Conservation (phyloP, 2,329 filamentous ascomycete species). For the Myriosclerotinia scirpicola region DNA sequence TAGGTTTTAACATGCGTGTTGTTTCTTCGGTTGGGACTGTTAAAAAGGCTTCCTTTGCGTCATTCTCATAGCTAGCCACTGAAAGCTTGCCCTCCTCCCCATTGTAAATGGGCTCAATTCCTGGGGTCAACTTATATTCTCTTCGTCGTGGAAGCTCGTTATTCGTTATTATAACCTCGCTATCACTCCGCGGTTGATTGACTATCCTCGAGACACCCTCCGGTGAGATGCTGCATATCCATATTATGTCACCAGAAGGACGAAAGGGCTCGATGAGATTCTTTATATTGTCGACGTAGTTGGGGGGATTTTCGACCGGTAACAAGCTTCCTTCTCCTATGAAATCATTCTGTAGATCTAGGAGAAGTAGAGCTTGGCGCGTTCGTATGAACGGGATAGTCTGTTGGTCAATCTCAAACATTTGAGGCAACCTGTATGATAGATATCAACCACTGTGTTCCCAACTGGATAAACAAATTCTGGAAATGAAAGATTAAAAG, state of each 20-base stretch:
- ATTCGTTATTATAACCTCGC: conserved; percentile 40
- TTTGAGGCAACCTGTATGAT: conserved; percentile 36
- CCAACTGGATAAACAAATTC: background rate
- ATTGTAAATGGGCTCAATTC: conserved; percentile 23
- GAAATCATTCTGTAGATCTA: conserved; percentile 93
- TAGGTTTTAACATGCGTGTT: conserved; percentile 47
- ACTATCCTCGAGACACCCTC: conserved; percentile 58
- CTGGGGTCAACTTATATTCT: background rate
- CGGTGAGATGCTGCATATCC: conserved; percentile 73
- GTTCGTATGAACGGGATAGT: conserved; percentile 57
- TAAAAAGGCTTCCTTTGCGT: conserved; percentile 36
- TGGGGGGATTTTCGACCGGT: conserved; percentile 60
- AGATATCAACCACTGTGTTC: conserved; percentile 7
- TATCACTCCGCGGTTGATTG: conserved; percentile 46
- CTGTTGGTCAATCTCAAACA: conserved; percentile 58
- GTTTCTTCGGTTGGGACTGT: conserved; percentile 31
- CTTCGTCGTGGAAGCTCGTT: conserved; percentile 29
- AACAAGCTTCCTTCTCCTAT: conserved; percentile 66
- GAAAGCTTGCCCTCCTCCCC: conserved; percentile 24
- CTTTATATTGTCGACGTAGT: conserved; percentile 66
- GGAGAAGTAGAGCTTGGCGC: conserved; percentile 71
- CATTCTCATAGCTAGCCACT: conserved; percentile 22
- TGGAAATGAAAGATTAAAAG: conserved; percentile 2
- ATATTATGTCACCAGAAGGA: conserved; percentile 71
- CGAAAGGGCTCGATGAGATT: conserved; percentile 73